Conservation (phyloP, 305 asterid species). For the Rubia peregrina region DNA sequence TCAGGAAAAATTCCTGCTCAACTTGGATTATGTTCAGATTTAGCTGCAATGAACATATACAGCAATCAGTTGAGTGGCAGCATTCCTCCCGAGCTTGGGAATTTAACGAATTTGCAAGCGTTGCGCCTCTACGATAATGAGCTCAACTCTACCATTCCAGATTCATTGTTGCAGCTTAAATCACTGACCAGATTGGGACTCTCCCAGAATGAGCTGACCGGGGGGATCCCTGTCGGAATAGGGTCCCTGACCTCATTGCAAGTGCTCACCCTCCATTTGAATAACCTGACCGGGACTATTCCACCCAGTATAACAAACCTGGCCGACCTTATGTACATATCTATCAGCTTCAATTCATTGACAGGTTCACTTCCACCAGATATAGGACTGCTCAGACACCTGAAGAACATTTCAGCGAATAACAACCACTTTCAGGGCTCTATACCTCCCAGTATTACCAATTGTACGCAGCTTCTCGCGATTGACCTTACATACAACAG, state of each 20-base stretch:
- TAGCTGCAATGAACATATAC: constrained; percentile 36
- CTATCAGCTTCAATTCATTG: constrained; percentile 54
- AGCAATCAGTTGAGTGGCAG: constrained; percentile 45
- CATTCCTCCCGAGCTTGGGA: constrained; percentile 62
- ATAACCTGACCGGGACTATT: constrained; percentile 57
- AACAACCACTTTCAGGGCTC: constrained; percentile 43
- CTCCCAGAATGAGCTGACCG: constrained; percentile 46
- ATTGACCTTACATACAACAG: constrained; percentile 31
- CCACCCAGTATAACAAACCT: constrained; percentile 49
- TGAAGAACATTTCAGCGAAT: constrained; percentile 45
- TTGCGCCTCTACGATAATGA: constrained; percentile 45
- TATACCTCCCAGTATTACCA: constrained; percentile 53
- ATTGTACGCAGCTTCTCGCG: constrained; percentile 51
- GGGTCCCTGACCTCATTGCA: constrained; percentile 43
- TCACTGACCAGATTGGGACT: constrained; percentile 50
- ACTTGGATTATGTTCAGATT: constrained; percentile 41
- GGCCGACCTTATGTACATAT: constrained; percentile 51
- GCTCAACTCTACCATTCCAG: constrained; percentile 63
- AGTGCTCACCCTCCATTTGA: constrained; percentile 62
- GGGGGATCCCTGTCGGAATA: constrained; percentile 41
- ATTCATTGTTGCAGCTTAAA: constrained; percentile 40
- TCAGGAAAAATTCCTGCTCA: constrained; percentile 65
- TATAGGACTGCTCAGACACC: constrained; percentile 48
- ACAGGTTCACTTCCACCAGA: constrained; percentile 56
- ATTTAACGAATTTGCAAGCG: constrained; percentile 32